These are phyloP conservation scores for Pseudogymnoascus sp. DNA, from an alignment of 2,329 filamentous ascomycete species.

Conservation along the genomic window DNA sequence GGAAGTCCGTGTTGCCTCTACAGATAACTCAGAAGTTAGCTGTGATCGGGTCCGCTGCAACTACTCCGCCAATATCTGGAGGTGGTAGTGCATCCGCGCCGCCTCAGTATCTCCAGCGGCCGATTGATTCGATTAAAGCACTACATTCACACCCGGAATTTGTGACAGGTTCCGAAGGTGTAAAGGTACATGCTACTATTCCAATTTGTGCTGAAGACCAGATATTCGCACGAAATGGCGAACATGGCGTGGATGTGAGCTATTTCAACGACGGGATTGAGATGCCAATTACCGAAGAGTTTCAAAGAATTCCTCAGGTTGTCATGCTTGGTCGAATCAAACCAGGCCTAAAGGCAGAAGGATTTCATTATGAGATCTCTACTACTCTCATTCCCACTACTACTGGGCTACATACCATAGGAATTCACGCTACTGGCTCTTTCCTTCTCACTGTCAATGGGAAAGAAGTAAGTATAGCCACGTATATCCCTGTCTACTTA, in stretches of 20 bases:
- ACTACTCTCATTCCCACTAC: constrained; percentile 9
- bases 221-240: constrained; percentile 2
- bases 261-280: constrained; percentile 2
- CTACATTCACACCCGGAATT: neutral
- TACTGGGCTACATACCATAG: constrained; percentile 11
- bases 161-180: neutral
- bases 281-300: constrained; percentile 3
- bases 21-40: constrained; percentile 12
- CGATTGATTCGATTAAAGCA: constrained; percentile 14
- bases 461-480: neutral
- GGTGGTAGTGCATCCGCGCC: constrained; percentile 22
- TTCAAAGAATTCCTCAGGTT: neutral
- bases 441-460: neutral
- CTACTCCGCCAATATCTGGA: constrained; percentile 18
- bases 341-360: neutral
- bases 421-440: constrained; percentile 9
- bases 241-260: constrained; percentile 12
- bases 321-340: constrained; percentile 12
- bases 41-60: constrained; percentile 21
- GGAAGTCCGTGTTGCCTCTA: constrained; percentile 21
- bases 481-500: neutral
- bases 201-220: neutral
- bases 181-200: neutral
- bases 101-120: constrained; percentile 20
- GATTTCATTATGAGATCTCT: constrained; percentile 10